Conservation (phyloP, 2,329 filamentous ascomycete species). For the Davidsoniella australis region DNA sequence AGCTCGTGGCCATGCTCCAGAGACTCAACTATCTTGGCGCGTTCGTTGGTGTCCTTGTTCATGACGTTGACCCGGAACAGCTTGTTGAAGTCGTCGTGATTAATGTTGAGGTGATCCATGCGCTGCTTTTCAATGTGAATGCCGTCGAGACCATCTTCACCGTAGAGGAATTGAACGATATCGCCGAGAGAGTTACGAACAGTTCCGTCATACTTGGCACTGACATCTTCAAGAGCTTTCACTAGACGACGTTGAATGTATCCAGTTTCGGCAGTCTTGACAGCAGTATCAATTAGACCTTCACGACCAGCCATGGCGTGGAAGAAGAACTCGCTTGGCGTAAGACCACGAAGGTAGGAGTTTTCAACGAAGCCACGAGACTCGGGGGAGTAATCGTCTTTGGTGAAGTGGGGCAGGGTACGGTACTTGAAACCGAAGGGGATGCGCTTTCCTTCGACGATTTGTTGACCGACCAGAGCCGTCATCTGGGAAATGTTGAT, state of each 20-base stretch:
- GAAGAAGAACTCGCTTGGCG: conserved; percentile 96
- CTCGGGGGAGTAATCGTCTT: conserved; percentile 96
- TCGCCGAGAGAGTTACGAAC: conserved; percentile 94
- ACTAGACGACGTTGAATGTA: conserved; percentile 98
- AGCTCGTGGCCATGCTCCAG: conserved; percentile 79
- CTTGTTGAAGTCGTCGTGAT: conserved; percentile 58
- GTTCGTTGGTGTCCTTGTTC: conserved; percentile 39
- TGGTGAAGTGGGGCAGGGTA: conserved; percentile 92
- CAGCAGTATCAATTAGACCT: conserved; percentile 97
- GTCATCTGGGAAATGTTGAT: conserved; percentile 99
- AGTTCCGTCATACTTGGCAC: conserved; percentile 93
- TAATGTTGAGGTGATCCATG: conserved; percentile 71
- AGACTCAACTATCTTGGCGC: conserved; percentile 27
- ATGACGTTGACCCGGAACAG: conserved; percentile 80
- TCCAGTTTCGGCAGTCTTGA: conserved; percentile 97
- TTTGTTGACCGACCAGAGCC: conserved; percentile 91
- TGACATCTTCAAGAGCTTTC: conserved; percentile 94
- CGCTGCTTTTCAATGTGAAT: conserved; percentile 85
- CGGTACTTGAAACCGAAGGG: conserved; percentile 98
- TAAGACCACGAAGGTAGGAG: conserved; percentile 89
- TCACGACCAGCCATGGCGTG: conserved; percentile 99
- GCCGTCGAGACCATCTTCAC: conserved; percentile 90
- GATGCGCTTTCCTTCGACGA: conserved; percentile 96
- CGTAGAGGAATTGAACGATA: conserved; percentile 92
- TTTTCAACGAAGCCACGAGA: conserved; percentile 97